Conservation (phyloP, 2,329 filamentous ascomycete species). For the Leptographium radiaticola region DNA sequence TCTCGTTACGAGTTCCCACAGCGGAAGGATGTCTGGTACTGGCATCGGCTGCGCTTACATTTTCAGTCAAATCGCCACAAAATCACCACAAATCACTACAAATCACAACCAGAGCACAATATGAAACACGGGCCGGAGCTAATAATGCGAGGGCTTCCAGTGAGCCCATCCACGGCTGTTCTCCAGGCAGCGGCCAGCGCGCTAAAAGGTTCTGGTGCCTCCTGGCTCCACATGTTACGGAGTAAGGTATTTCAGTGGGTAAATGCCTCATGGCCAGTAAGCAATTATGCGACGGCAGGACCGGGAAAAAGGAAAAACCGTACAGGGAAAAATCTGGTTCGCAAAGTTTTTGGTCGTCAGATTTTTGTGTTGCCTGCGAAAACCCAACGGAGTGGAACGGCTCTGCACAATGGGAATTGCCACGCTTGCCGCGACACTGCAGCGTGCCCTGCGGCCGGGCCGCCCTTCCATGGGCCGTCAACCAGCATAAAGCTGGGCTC, state of each 20-base stretch:
- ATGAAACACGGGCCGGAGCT: not conserved
- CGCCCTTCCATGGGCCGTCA: too few relatives aligned
- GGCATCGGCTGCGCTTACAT: not conserved
- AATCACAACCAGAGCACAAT: not conserved
- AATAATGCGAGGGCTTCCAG: not conserved
- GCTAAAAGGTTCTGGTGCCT: too few relatives aligned
- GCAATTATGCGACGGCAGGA: not conserved
- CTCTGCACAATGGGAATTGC: not conserved
- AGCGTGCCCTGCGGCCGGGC: not conserved
- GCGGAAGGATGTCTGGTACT: not conserved
- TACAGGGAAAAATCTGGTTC: not conserved
- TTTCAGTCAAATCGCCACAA: too few relatives aligned
- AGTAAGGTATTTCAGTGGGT: not conserved
- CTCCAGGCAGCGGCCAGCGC: too few relatives aligned
- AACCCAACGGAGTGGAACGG: not conserved
- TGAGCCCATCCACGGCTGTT: not conserved
- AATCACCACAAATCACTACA: too few relatives aligned
- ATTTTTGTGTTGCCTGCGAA: not conserved
- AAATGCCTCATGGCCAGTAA: not conserved
- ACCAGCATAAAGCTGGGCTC: not conserved
- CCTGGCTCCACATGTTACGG: not conserved
- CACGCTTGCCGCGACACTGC: not conserved
- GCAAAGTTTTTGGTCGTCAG: too few relatives aligned
- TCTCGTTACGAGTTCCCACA: not conserved
- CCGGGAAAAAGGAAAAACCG: not conserved